Base-by-base conservation (phyloP, 495 filamentous ascomycete genomes). In the Hypoxylon fuscum region DNA sequence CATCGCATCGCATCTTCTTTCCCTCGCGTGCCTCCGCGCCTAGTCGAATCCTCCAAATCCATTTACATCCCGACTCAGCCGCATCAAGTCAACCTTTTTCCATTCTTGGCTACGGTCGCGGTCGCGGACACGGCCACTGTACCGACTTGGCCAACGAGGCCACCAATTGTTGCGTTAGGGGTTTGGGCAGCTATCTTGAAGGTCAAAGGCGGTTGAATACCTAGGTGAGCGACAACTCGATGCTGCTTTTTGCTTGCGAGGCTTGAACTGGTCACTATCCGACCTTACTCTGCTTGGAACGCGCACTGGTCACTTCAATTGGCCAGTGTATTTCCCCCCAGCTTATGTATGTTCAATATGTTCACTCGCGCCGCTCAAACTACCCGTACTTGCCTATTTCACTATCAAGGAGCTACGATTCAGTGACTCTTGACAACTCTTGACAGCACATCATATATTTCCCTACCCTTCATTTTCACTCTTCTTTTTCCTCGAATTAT, bases 121-220 rank as follows among this genome's bases (percentile, higher is more conserved):
- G 55, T 59, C 35, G 55, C 48, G 42, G 54, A 40, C 43, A 56
- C 58, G 58, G 64, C 43, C 48, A 53, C 35, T 10, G 37, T 49
- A 53, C 43, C 35, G 48, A 52, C 47, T 49, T 59, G 64, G 64
- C 64, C 58, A 22, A 34, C 53, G 17, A 62, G 52, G 64, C 53
- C 58, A 48, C 59, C 54, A 62, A 67, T 62, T 62, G 58, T 48
- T 67, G 59, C 64, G 53, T 67, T 20, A 64, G 64, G 64, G 64
- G 64, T 43, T 66, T 59, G 59, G 64, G 64, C 50, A 63, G 59
- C 59, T 68, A 54, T 63, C 37, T 35, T n/a, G n/a, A 55, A 54
- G 59, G 49, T 50, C 35, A 68, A 53, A 37, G 15, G 21, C 34
- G 37, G 45, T 48, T 55, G 29, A 55, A 45, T 52, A 68, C 44